These are phyloP conservation scores for Periglandula ipomoeae DNA, from an alignment of 2,329 filamentous ascomycete genomes.

Conservation along the genomic window DNA sequence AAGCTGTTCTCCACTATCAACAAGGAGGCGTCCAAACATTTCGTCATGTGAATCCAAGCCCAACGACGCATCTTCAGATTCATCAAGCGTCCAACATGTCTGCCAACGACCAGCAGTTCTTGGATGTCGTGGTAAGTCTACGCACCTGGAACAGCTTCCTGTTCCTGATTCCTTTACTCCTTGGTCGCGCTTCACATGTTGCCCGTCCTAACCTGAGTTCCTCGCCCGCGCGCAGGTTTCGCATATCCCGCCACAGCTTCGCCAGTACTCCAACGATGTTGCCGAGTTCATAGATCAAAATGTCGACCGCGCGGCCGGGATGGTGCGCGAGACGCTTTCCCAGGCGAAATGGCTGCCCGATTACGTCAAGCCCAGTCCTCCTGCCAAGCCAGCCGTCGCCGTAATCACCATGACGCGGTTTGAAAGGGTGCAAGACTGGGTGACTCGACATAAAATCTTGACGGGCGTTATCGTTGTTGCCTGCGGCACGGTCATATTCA, in stretches of 20 bases:
- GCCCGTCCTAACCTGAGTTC: constrained; percentile 3
- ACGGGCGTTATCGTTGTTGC: constrained; percentile 63
- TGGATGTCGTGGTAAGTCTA: constrained; percentile 56
- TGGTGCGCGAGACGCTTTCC: constrained; percentile 60
- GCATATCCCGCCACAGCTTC: constrained; percentile 52
- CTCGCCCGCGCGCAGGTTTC: constrained; percentile 32
- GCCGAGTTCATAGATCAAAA: constrained; percentile 74
- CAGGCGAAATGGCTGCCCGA: constrained; percentile 65
- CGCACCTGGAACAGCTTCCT: too few species aligned
- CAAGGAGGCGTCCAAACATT: constrained; percentile 3
- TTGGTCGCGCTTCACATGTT: too few species aligned
- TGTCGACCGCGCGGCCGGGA: constrained; percentile 65
- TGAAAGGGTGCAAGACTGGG: constrained; percentile 60
- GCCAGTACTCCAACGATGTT: constrained; percentile 60
- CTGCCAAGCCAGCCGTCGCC: constrained; percentile 25
- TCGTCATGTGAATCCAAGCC: constrained; percentile 7
- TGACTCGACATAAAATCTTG: constrained; percentile 61
- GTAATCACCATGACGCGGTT: constrained; percentile 25
- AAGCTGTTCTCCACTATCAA: not conserved
- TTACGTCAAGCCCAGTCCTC: constrained; percentile 51
- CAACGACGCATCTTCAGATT: constrained; percentile 1
- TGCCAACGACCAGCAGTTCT: constrained; percentile 67
- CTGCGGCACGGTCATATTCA: constrained; percentile 54
- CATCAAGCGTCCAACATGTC: constrained; percentile 48
- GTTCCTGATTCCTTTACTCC: too few species aligned